Base-by-base conservation (phyloP, 2,329 filamentous ascomycete species). In the Sphaceloma murrayae region DNA sequence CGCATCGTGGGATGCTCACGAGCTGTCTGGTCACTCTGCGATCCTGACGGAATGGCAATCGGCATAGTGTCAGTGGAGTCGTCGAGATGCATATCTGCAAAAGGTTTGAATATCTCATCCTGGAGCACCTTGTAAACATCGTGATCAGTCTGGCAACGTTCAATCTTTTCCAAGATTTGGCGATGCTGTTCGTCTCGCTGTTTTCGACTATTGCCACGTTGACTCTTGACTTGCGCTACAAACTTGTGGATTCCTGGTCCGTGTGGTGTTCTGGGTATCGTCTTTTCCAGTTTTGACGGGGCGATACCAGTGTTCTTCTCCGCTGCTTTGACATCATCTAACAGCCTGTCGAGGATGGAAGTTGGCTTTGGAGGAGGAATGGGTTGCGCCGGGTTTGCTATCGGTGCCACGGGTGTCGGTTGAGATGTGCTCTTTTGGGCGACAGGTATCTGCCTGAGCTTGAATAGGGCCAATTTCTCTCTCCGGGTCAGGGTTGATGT, bases 81-180 rank as follows among this genome's bases (percentile, higher is more conserved):
- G 16, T 52, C 47, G 11, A 53, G 46, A 16, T 48, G 31, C 9
- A 53, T 21, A 1, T 30, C 18, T n/a, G 34, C 45, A 17, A 53
- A 34, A 7, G 33, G 40, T 9, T 34, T 32, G 39, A 87, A 83
- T 9, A 87, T 77, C 40, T 85, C 73, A 3, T 65, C 58, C 49
- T 85, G 75, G 57, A 88, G 67, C 2, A 81, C 60, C 5, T 74
- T 59, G 81, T 82, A 87, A 7, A 86, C 65, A 40, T 76, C 74
- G 14, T 70, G 62, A 52, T 88, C 83, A 0, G 75, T 75, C 47
- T 64, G 52, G 13, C 78, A 78, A 2, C 54, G 57, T 8, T 65
- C 60, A 64, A 88, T 73, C 29, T 74, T 32, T 36, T 14, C 29
- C 38, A 26, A 27, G 24, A 29, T 34, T 4, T 19, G 7, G 9